Evolutionary conservation across 106 monocot genomes (phyloP).

Genomic region (Acanthochlamys bracteata): DNA sequence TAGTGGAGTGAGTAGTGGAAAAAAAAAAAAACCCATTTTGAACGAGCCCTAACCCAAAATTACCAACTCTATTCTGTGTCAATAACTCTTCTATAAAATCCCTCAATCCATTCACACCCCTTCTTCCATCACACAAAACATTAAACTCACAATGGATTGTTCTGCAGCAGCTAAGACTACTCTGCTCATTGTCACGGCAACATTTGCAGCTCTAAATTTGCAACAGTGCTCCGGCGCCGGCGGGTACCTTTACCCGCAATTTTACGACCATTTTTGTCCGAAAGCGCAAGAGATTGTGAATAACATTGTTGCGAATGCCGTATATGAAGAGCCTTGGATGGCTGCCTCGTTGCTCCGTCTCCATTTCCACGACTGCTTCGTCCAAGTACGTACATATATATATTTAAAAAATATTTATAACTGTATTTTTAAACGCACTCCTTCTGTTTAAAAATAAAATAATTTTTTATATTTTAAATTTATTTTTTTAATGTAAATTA

Average conservation of each 20-base stretch:
- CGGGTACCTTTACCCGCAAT: constrained; percentile 44
- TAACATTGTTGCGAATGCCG: constrained; percentile 37
- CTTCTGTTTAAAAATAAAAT: no score
- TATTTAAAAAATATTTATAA: no score
- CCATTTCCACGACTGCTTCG: constrained; percentile 71
- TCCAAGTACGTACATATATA: constrained; percentile 30
- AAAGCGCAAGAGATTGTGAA: constrained; percentile 41
- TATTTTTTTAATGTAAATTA: no score
- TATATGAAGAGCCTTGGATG: constrained; percentile 49
- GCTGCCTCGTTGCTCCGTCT: constrained; percentile 56
- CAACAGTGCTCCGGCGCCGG: not conserved
- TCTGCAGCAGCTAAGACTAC: not conserved
- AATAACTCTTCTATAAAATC: not conserved
- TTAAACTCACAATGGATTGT: not conserved
- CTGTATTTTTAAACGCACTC: no score
- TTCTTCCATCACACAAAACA: not conserved
- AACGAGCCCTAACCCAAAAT: no score
- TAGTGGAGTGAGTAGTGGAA: no score
- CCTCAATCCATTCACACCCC: not conserved
- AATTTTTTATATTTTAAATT: no score
- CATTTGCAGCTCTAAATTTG: not conserved
- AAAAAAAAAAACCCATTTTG: no score
- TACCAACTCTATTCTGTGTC: not conserved
- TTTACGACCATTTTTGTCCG: constrained; percentile 52
- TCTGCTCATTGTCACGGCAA: not conserved